A percentile compares a stretch with the other conserved stretches of the same genome.
These are phyloP conservation scores for Phytophthora uliginosa DNA, from an alignment of 352 stramenopile species.

Conservation along the genomic window DNA sequence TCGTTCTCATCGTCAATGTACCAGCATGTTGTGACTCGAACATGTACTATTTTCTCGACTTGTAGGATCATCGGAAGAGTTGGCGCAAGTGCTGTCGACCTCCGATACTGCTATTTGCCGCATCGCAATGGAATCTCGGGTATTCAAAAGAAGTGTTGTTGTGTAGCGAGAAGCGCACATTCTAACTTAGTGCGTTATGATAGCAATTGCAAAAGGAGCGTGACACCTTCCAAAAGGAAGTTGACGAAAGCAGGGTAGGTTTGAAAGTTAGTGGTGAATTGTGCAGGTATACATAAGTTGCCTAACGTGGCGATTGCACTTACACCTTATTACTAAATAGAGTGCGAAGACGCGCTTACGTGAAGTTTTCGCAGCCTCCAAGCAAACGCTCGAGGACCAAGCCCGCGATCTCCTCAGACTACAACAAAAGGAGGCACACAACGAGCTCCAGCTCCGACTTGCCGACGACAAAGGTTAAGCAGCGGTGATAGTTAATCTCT, in stretches of 20 bases:
- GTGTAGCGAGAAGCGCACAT: neutral
- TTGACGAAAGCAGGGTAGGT: slow-evolving; percentile 62
- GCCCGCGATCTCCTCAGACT: slow-evolving; percentile 50
- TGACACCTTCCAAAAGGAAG: slow-evolving; percentile 47
- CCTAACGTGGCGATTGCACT: neutral
- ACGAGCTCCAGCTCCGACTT: slow-evolving; percentile 38
- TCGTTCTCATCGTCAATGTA: neutral
- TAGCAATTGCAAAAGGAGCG: slow-evolving; percentile 52
- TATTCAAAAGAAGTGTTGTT: slow-evolving; percentile 6
- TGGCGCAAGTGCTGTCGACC: slow-evolving; percentile 29
- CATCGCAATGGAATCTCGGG: slow-evolving; percentile 36
- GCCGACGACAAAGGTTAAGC: slow-evolving; percentile 45
- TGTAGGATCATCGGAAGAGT: slow-evolving; percentile 30
- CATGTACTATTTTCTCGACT: neutral
- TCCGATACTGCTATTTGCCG: slow-evolving; percentile 35
- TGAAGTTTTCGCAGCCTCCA: slow-evolving; percentile 64
- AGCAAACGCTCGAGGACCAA: slow-evolving; percentile 56
- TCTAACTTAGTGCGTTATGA: neutral
- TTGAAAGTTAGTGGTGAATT: neutral
- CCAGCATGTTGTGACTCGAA: neutral
- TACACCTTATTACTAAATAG: slow-evolving; percentile 28
- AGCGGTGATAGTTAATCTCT: neutral
- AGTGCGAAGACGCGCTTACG: slow-evolving; percentile 57
- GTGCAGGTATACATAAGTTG: neutral
- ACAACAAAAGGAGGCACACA: slow-evolving; percentile 38